phyloP scores from a whole-genome alignment of 108 stramenopile species.

The Nitzschia putrida region DNA sequence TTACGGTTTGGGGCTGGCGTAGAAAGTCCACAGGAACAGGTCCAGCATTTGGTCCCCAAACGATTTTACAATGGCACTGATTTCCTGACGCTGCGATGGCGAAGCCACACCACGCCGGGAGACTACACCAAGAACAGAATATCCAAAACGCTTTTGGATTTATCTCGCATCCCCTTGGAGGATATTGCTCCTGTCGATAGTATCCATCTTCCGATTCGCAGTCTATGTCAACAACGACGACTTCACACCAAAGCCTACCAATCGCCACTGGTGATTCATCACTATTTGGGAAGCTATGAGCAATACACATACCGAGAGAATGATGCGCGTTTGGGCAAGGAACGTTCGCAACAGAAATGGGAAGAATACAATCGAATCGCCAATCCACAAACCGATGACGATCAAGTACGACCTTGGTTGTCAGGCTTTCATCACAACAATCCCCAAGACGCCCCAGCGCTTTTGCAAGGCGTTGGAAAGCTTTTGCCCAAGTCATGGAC shows the following conservation, averaged over 20 bases:
- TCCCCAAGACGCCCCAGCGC: neutral
- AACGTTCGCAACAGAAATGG: constrained; percentile 17
- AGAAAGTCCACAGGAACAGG: neutral
- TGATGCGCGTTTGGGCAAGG: constrained; percentile 42
- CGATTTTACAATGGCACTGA: constrained; percentile 33
- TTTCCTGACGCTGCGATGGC: constrained; percentile 61
- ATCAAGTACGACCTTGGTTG: constrained; percentile 59
- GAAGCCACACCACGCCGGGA: constrained; percentile 32
- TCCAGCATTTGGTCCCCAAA: constrained; percentile 11
- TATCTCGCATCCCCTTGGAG: constrained; percentile 46
- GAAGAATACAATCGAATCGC: neutral
- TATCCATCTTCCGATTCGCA: constrained; percentile 45
- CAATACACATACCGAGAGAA: constrained; percentile 62
- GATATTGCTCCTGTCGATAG: constrained; percentile 48
- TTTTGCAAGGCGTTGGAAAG: constrained; percentile 38
- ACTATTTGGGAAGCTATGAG: constrained; percentile 60
- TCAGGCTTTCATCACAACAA: constrained; percentile 27
- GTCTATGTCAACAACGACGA: constrained; percentile 34
- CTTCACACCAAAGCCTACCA: constrained; percentile 29
- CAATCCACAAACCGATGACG: constrained; percentile 26
- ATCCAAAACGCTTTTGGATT: constrained; percentile 62
- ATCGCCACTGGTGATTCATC: constrained; percentile 49
- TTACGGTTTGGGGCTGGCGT: constrained; percentile 33
- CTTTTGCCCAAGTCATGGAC: constrained; percentile 35
- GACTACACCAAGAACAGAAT: constrained; percentile 48